Conservation (phyloP, 352 stramenopile species). For the Plasmopara viticola region DNA sequence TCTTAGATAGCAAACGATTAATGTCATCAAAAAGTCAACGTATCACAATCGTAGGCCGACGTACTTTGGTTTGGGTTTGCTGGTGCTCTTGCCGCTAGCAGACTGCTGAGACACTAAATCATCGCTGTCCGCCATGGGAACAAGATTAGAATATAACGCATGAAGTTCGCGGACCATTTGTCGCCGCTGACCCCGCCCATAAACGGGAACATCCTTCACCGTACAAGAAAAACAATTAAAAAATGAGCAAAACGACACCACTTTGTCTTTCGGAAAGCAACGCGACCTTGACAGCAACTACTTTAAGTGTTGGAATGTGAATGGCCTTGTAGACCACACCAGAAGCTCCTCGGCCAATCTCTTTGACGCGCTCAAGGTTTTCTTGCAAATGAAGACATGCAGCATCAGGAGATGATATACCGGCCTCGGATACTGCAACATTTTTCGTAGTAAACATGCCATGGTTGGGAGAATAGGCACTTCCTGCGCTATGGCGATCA, state of each 20-base stretch:
- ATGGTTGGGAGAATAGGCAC: constrained; percentile 81
- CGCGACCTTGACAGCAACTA: constrained; percentile 83
- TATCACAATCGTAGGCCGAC: constrained; percentile 4
- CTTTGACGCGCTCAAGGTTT: constrained; percentile 71
- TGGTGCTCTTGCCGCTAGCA: constrained; percentile 13
- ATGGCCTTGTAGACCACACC: constrained; percentile 87
- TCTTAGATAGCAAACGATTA: constrained; percentile 24
- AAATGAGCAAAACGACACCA: constrained; percentile 7
- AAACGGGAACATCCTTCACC: constrained; percentile 75
- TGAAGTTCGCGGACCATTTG: constrained; percentile 89
- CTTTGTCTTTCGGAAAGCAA: neutral
- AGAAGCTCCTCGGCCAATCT: constrained; percentile 73
- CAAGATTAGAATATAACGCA: constrained; percentile 85
- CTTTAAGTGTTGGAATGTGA: constrained; percentile 87
- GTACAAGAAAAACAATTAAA: constrained; percentile 3
- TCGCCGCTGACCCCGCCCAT: constrained; percentile 69
- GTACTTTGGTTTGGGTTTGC: constrained; percentile 39
- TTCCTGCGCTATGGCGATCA: constrained; percentile 62
- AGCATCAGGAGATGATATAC: constrained; percentile 78
- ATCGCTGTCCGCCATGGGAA: constrained; percentile 56
- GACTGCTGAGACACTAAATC: constrained; percentile 18
- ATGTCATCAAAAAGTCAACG: neutral
- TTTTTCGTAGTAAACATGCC: constrained; percentile 84
- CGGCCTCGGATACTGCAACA: constrained; percentile 76
- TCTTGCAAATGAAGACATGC: constrained; percentile 75